phyloP scores from a whole-genome alignment of 139 green algal species.

The Chlamydomonas schloesseri region DNA sequence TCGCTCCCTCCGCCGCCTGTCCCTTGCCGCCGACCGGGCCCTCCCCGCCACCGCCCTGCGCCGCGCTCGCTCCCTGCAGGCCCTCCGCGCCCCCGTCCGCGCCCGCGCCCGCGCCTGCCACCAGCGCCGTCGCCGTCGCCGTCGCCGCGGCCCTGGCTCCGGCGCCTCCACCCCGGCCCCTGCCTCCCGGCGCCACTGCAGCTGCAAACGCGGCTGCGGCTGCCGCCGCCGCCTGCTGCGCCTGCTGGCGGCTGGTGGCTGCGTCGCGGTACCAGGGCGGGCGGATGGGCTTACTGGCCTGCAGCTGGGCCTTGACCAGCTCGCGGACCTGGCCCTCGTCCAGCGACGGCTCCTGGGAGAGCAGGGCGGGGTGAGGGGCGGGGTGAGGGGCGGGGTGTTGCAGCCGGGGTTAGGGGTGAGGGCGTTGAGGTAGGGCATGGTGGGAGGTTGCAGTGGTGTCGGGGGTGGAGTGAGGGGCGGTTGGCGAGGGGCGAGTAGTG shows the following conservation, averaged over 20 bases:
- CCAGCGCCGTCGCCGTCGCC: too few species aligned
- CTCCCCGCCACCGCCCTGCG: neutral
- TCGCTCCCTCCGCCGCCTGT: neutral
- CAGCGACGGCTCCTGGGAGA: neutral
- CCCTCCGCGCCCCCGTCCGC: too few species aligned
- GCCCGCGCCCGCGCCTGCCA: too few species aligned
- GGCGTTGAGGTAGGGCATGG: too few species aligned
- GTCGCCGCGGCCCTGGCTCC: too few species aligned
- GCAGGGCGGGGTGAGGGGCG: neutral
- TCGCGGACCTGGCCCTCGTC: slow-evolving; percentile 33
- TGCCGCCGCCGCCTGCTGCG: neutral
- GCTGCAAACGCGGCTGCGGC: neutral
- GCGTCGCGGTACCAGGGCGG: slow-evolving; percentile 45
- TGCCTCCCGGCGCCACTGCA: neutral
- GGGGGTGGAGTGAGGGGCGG: too few species aligned
- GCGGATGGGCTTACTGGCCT: slow-evolving; percentile 41
- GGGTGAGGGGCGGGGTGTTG: neutral
- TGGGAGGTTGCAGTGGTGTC: too few species aligned
- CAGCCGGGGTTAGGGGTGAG: neutral
- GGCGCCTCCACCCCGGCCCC: neutral
- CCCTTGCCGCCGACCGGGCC: too few species aligned
- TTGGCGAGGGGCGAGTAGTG: too few species aligned
- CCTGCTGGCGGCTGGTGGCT: slow-evolving; percentile 18
- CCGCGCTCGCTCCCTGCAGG: too few species aligned
- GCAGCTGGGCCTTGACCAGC: slow-evolving; percentile 49